Conservation (phyloP, 139 green algal species). For the Desmodesmus armatus region DNA sequence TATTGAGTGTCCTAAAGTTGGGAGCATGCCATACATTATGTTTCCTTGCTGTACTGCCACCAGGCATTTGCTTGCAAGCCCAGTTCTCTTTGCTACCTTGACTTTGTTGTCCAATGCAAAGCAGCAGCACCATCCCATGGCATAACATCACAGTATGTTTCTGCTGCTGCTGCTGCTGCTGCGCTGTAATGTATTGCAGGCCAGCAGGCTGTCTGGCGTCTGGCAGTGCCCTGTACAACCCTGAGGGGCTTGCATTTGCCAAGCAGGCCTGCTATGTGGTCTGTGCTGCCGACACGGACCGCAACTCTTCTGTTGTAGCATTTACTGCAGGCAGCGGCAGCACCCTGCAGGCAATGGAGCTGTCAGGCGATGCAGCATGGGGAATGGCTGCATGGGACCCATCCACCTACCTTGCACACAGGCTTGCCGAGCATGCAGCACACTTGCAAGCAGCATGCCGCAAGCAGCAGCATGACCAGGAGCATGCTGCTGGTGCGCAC, state of each 20-base stretch:
- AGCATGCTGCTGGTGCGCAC: neutral
- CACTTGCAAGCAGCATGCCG: no score
- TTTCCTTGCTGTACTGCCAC: no score
- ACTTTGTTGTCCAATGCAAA: no score
- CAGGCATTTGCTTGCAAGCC: no score
- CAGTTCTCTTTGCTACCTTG: no score
- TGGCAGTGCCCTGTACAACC: neutral
- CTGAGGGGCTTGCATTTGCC: constrained; percentile 2
- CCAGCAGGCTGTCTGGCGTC: neutral
- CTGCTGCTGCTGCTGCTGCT: constrained; percentile 1
- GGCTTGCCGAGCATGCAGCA: no score
- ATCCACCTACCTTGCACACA: neutral
- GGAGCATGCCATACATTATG: no score
- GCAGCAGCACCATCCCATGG: no score
- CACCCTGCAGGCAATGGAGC: neutral
- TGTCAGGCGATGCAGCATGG: neutral
- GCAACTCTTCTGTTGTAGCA: neutral
- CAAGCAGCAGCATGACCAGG: no score
- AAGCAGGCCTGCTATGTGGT: neutral
- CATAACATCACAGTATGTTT: no score
- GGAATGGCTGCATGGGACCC: constrained; percentile 13
- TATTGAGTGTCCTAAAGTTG: no score
- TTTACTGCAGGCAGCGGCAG: neutral
- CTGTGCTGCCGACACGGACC: neutral
- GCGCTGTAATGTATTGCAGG: neutral